These are phyloP conservation scores for Mycena belliarum DNA, from an alignment of 768 basidiomycete genomes.

Conservation along the genomic window DNA sequence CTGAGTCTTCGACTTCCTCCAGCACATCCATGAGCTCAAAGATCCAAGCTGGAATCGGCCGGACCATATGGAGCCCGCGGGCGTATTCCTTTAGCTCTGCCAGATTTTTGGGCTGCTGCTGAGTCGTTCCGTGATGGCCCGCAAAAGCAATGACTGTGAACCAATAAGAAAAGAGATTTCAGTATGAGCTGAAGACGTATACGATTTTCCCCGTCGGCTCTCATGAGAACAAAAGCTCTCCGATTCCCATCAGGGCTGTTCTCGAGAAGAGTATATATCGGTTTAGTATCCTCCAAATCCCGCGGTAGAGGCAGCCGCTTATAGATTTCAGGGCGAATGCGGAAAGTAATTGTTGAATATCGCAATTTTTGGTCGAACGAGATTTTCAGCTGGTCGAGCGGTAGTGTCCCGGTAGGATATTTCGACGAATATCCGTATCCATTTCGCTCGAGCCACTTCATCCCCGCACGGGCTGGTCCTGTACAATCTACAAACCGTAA, in stretches of 20 bases:
- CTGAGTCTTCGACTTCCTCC: constrained; percentile 26
- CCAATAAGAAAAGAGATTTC: background rate
- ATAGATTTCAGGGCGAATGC: constrained; percentile 2
- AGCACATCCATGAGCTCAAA: constrained; percentile 31
- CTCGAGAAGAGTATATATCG: constrained; percentile 16
- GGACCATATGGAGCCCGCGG: constrained; percentile 3
- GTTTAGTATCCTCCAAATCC: constrained; percentile 15
- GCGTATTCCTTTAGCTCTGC: constrained; percentile 20
- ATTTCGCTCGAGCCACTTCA: constrained; percentile 27
- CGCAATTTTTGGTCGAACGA: constrained; percentile 29
- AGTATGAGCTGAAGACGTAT: background rate
- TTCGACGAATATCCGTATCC: constrained; percentile 18
- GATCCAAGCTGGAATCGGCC: constrained; percentile 30
- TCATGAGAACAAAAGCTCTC: constrained; percentile 10
- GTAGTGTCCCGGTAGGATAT: constrained; percentile 8
- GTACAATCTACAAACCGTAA: constrained; percentile 30
- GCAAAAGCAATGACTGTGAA: constrained; percentile 15
- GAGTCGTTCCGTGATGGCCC: constrained; percentile 14
- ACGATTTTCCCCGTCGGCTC: constrained; percentile 19
- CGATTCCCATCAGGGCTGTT: constrained; percentile 14
- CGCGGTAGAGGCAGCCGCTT: constrained; percentile 22
- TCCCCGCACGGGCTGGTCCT: constrained; percentile 29
- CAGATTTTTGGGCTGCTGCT: constrained; percentile 14
- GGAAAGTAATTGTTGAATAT: constrained; percentile 23
- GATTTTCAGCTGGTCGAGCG: constrained; percentile 22